A percentile compares a stretch with the other conserved stretches of the same genome.
Conservation (phyloP, 306 rosid species). For the Vachellia collinsii region DNA sequence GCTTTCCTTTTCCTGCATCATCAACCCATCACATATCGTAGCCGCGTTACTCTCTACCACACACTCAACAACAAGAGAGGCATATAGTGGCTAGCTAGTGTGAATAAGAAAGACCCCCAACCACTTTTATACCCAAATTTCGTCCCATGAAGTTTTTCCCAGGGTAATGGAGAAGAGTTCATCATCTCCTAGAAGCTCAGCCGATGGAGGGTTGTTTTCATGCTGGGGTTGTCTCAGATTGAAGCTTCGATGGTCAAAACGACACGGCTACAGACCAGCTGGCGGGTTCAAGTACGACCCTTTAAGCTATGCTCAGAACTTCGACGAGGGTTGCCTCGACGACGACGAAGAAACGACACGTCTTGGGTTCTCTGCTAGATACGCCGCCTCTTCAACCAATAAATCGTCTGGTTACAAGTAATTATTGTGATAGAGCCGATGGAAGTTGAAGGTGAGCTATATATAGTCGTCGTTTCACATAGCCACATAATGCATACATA, state of each 20-base stretch:
- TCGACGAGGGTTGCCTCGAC: conserved; percentile 68
- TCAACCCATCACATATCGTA: neutral
- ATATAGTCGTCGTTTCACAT: neutral
- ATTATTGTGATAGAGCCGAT: neutral
- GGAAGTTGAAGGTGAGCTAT: conserved; percentile 12
- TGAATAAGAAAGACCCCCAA: neutral
- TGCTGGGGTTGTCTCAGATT: conserved; percentile 72
- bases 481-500: neutral
- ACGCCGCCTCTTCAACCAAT: conserved; percentile 54
- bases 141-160: conserved; percentile 36
- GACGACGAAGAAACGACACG: conserved; percentile 46
- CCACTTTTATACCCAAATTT: conserved; percentile 17
- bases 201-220: conserved; percentile 50
- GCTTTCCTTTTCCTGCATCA: neutral
- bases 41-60: conserved; percentile 55
- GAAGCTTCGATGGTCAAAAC: conserved; percentile 65
- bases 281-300: conserved; percentile 69
- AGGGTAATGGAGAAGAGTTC: conserved; percentile 51
- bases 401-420: conserved; percentile 42
- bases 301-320: conserved; percentile 80
- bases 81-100: neutral
- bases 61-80: conserved; percentile 41
- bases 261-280: conserved; percentile 30
- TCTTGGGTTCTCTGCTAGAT: conserved; percentile 75
- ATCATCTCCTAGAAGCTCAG: conserved; percentile 43